A percentile compares a stretch with the other conserved stretches of the same genome.
These are phyloP conservation scores for Adenanthera pavonina DNA, from an alignment of 306 rosid genomes.

Conservation along the genomic window DNA sequence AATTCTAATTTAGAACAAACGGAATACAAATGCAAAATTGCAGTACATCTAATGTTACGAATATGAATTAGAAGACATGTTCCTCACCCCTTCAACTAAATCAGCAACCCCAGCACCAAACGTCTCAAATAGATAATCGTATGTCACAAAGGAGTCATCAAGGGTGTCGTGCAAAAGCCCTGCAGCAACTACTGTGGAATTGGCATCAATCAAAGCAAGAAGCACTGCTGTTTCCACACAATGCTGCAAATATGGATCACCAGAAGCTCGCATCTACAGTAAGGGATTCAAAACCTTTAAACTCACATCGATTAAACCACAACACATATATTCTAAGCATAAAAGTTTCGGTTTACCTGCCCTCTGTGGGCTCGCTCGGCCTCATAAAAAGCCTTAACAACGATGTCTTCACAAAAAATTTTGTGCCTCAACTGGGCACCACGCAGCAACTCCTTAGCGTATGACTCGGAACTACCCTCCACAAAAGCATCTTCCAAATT, in stretches of 20 bases:
- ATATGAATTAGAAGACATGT: constrained; percentile 31
- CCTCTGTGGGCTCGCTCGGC: constrained; percentile 98
- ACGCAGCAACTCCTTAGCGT: constrained; percentile 76
- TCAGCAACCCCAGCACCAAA: constrained; percentile 90
- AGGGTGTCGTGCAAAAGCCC: constrained; percentile 97
- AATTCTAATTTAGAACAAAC: constrained; percentile 24
- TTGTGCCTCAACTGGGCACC: constrained; percentile 81
- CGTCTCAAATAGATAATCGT: constrained; percentile 66
- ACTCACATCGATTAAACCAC: constrained; percentile 19
- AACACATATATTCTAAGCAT: not conserved
- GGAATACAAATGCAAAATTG: constrained; percentile 22
- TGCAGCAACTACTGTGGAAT: constrained; percentile 91
- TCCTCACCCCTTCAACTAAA: constrained; percentile 90
- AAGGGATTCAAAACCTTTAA: constrained; percentile 33
- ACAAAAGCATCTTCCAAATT: constrained; percentile 69
- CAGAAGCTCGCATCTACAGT: constrained; percentile 83
- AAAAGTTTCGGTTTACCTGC: constrained; percentile 61
- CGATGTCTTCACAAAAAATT: constrained; percentile 82
- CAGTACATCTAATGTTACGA: constrained; percentile 6
- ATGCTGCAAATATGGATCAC: constrained; percentile 94
- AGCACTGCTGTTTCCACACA: constrained; percentile 93
- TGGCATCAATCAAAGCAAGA: constrained; percentile 90
- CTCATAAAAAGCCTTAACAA: constrained; percentile 86
- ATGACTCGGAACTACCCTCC: constrained; percentile 66
- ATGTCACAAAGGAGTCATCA: constrained; percentile 79